A percentile compares a stretch with the other conserved stretches of the same genome.
These are phyloP conservation scores for Eustoma russellianum DNA, from an alignment of 257 asterid genomes.

Conservation along the genomic window DNA sequence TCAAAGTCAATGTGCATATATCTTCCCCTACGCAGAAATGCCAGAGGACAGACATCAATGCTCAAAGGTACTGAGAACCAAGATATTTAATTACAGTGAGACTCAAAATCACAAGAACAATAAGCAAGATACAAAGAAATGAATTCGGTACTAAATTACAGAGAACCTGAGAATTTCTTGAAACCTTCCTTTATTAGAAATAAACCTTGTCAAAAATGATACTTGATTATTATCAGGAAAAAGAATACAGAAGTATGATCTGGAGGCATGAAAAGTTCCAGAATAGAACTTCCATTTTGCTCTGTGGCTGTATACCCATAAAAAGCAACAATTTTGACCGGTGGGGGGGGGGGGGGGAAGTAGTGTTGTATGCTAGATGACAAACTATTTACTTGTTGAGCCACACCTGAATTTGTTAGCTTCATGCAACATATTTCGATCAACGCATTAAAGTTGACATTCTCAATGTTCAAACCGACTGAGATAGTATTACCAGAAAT, in stretches of 20 bases:
- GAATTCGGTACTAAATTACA: neutral
- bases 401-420: neutral
- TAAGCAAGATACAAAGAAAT: neutral
- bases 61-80: neutral
- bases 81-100: neutral
- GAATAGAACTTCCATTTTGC: too few species aligned
- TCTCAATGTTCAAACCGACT: neutral
- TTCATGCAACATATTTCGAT: neutral
- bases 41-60: slow-evolving; percentile 1
- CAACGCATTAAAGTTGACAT: neutral
- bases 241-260: too few species aligned
- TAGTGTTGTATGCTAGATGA: neutral
- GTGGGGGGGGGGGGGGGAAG: too few species aligned
- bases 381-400: neutral
- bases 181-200: neutral
- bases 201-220: neutral
- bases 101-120: neutral
- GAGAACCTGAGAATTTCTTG: too few species aligned
- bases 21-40: slow-evolving; percentile 60
- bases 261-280: too few species aligned
- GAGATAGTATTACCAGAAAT: slow-evolving; percentile 64
- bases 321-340: too few species aligned
- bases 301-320: too few species aligned
- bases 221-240: too few species aligned
- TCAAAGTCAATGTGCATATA: slow-evolving; percentile 64